Evolutionary conservation across 495 filamentous ascomycete genomes (phyloP).

Genomic region (Neurospora sp.): DNA sequence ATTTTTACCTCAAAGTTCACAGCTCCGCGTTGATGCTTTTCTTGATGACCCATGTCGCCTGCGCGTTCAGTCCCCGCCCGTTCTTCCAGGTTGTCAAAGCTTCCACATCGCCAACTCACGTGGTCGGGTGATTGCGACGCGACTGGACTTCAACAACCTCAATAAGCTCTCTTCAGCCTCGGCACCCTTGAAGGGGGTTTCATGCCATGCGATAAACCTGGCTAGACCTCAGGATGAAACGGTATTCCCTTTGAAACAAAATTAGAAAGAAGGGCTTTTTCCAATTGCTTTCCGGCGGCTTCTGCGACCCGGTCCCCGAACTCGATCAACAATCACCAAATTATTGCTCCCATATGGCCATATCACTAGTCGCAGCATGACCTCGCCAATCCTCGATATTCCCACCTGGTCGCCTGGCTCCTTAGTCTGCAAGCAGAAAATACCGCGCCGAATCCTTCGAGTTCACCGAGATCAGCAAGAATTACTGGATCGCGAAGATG

Average conservation of each 20-base stretch:
- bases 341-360: not conserved
- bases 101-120: too few species aligned
- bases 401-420: conserved; percentile 3
- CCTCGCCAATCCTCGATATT: not conserved
- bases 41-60: not conserved
- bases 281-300: not conserved
- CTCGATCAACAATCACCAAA: not conserved
- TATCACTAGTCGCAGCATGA: not conserved
- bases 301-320: not conserved
- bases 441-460: conserved; percentile 8
- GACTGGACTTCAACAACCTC: not conserved
- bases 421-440: not conserved
- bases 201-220: not conserved
- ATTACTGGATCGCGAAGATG: conserved; percentile 42
- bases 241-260: not conserved
- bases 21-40: not conserved
- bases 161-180: not conserved
- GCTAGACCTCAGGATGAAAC: not conserved
- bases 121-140: not conserved
- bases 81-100: too few species aligned
- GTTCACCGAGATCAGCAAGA: conserved; percentile 52
- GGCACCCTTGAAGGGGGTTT: not conserved
- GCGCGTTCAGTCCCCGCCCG: too few species aligned
- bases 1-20: not conserved
- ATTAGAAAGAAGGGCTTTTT: not conserved